These are phyloP conservation scores for Penicillium sp. DNA, from an alignment of 2,329 filamentous ascomycete genomes.

Conservation along the genomic window DNA sequence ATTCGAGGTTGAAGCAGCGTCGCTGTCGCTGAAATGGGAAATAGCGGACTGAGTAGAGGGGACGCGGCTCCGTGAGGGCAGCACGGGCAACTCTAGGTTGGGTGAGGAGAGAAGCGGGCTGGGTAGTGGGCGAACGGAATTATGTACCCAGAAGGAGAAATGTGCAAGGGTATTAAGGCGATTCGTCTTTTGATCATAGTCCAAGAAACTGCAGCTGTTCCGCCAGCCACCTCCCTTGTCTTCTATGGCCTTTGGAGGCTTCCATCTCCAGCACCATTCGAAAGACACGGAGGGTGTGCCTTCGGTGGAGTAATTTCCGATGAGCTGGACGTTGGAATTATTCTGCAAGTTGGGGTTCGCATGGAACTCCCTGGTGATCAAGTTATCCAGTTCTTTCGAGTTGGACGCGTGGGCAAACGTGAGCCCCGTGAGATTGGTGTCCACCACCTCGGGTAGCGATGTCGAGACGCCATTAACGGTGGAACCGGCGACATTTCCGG, in stretches of 20 bases:
- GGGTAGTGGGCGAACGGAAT: slow-evolving; percentile 53
- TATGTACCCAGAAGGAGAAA: slow-evolving; percentile 95
- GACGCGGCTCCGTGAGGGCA: slow-evolving; percentile 77
- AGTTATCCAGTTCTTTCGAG: slow-evolving; percentile 84
- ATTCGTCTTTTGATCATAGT: slow-evolving; percentile 94
- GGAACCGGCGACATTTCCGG: slow-evolving; percentile 57
- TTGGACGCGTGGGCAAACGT: slow-evolving; percentile 92
- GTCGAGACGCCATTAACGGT: slow-evolving; percentile 59
- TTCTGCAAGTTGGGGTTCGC: slow-evolving; percentile 97
- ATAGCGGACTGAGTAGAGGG: slow-evolving; percentile 88
- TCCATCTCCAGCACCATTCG: slow-evolving; percentile 97
- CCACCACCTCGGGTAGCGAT: slow-evolving; percentile 57
- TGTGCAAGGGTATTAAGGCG: slow-evolving; percentile 84
- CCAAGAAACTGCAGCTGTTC: slow-evolving; percentile 95
- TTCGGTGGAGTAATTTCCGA: slow-evolving; percentile 87
- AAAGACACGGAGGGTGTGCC: slow-evolving; percentile 86
- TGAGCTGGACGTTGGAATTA: slow-evolving; percentile 90
- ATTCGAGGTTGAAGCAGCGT: slow-evolving; percentile 53
- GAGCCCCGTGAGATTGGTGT: slow-evolving; percentile 83
- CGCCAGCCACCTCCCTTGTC: slow-evolving; percentile 92
- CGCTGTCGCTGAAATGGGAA: slow-evolving; percentile 76
- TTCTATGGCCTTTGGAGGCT: slow-evolving; percentile 79
- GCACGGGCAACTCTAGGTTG: slow-evolving; percentile 73
- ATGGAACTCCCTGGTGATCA: slow-evolving; percentile 94
- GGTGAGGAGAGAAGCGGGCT: slow-evolving; percentile 71